Evolutionary conservation across 805 yeast genomes (phyloP).

Genomic region (Starmerella floris): DNA sequence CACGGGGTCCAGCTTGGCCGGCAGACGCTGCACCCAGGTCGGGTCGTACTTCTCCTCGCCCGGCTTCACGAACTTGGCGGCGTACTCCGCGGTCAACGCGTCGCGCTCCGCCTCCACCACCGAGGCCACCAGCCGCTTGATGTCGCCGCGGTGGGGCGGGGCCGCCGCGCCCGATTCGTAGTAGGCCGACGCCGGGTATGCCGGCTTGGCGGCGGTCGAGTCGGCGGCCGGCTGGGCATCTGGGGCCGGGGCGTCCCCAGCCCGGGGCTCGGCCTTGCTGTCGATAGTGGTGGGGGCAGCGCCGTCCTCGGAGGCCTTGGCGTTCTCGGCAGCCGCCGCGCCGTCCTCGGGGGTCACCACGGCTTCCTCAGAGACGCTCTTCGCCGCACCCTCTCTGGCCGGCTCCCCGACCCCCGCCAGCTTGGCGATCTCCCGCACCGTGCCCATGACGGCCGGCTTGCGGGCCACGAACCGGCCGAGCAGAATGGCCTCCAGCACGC

Average conservation of each 20-base stretch:
- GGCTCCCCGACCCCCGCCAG: constrained; percentile 35
- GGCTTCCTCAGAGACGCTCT: not conserved
- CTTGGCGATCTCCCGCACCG: constrained; percentile 31
- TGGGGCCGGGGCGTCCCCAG: not conserved
- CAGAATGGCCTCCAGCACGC: constrained; percentile 24
- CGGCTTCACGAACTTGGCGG: constrained; percentile 15
- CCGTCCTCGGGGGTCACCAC: not conserved
- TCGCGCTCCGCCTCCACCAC: constrained; percentile 20
- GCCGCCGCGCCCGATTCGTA: not conserved
- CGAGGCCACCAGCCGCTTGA: constrained; percentile 26
- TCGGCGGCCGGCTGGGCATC: not conserved
- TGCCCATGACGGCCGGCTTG: constrained; percentile 23
- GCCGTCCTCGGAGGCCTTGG: not conserved
- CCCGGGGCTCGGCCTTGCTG: not conserved
- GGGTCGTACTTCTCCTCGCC: constrained; percentile 35
- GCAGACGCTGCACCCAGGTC: constrained; percentile 39
- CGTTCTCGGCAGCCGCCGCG: not conserved
- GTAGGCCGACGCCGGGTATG: not conserved
- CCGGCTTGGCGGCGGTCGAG: not conserved
- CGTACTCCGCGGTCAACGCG: constrained; percentile 19
- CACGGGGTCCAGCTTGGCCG: constrained; percentile 32
- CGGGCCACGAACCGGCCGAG: constrained; percentile 24
- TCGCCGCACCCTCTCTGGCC: not conserved
- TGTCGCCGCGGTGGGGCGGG: constrained; percentile 11
- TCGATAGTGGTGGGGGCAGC: not conserved